phyloP scores from a whole-genome alignment of 2,329 filamentous ascomycete species.

The Curvularia eragrostidis region DNA sequence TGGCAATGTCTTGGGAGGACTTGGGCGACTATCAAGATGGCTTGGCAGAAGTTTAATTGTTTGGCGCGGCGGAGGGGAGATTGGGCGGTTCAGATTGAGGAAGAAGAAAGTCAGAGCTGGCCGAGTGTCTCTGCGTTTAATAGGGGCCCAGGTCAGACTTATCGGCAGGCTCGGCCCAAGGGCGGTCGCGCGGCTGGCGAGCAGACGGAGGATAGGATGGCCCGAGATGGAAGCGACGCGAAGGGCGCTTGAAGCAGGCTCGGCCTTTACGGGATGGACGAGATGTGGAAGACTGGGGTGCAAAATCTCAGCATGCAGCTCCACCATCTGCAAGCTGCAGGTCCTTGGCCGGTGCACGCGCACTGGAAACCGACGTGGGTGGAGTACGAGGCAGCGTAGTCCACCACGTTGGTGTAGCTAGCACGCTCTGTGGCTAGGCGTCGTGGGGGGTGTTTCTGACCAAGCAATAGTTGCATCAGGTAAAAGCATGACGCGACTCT shows the following conservation, averaged over 20 bases:
- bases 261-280: constrained; percentile 22
- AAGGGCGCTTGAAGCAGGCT: constrained; percentile 22
- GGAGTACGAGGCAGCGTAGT: constrained; percentile 25
- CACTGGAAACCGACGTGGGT: constrained; percentile 28
- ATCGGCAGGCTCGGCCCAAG: constrained; percentile 26
- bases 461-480: constrained; percentile 25
- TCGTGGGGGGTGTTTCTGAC: constrained; percentile 33
- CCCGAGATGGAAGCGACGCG: constrained; percentile 29
- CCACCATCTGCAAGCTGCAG: constrained; percentile 25
- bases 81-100: constrained; percentile 23
- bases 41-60: constrained; percentile 30
- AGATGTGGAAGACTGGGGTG: constrained; percentile 26
- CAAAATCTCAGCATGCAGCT: constrained; percentile 26
- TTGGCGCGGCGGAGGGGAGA: constrained; percentile 43
- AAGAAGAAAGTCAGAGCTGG: constrained; percentile 16
- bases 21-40: constrained; percentile 34
- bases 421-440: constrained; percentile 30
- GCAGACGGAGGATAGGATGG: constrained; percentile 16
- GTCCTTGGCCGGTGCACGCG: constrained; percentile 18
- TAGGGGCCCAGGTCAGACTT: constrained; percentile 16
- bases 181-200: constrained; percentile 19
- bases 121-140: constrained; percentile 17
- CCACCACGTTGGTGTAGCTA: constrained; percentile 35
- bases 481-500: constrained; percentile 27
- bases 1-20: constrained; percentile 31